Percentiles rank a stretch among this genome's conserved stretches.
phyloP scores from a whole-genome alignment of 768 basidiomycete genomes.

The Suillus lakei region DNA sequence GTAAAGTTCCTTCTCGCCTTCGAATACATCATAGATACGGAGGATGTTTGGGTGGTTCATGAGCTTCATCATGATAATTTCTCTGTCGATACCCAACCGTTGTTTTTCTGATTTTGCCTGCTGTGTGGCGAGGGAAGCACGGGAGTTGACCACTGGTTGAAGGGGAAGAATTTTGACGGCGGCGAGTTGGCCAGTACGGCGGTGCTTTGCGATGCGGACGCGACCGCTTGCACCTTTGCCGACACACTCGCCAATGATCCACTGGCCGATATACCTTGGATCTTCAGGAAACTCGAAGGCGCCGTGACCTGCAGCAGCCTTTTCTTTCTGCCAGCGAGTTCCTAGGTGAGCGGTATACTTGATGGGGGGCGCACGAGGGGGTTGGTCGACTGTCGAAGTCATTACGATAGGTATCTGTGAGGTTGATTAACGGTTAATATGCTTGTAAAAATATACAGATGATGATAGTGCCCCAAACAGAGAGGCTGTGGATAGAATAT shows the following conservation, averaged over 20 bases:
- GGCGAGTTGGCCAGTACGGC: conserved; percentile 85
- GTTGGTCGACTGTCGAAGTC: conserved; percentile 49
- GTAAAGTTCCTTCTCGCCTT: conserved; percentile 89
- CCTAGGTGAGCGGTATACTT: conserved; percentile 72
- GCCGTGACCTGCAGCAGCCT: conserved; percentile 73
- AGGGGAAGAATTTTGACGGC: conserved; percentile 95
- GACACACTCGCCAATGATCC: conserved; percentile 92
- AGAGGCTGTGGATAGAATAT: neutral
- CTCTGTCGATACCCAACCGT: conserved; percentile 86
- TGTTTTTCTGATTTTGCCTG: conserved; percentile 80
- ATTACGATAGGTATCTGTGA: conserved; percentile 17
- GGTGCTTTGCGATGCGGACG: conserved; percentile 91
- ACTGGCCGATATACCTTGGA: conserved; percentile 86
- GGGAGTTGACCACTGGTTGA: conserved; percentile 74
- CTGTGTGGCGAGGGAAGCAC: conserved; percentile 67
- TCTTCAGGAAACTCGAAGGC: conserved; percentile 86
- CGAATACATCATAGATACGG: conserved; percentile 94
- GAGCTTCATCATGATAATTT: conserved; percentile 99
- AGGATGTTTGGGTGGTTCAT: conserved; percentile 98
- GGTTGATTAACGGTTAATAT: conserved; percentile 7
- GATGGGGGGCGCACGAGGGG: conserved; percentile 74
- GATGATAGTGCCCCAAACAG: conserved; percentile 18
- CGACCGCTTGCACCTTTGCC: conserved; percentile 94
- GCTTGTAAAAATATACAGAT: conserved; percentile 8
- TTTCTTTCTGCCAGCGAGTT: conserved; percentile 89